These are phyloP conservation scores for Mortierella sp. DNA, from an alignment of 371 early-diverging fungal species.

Conservation along the genomic window DNA sequence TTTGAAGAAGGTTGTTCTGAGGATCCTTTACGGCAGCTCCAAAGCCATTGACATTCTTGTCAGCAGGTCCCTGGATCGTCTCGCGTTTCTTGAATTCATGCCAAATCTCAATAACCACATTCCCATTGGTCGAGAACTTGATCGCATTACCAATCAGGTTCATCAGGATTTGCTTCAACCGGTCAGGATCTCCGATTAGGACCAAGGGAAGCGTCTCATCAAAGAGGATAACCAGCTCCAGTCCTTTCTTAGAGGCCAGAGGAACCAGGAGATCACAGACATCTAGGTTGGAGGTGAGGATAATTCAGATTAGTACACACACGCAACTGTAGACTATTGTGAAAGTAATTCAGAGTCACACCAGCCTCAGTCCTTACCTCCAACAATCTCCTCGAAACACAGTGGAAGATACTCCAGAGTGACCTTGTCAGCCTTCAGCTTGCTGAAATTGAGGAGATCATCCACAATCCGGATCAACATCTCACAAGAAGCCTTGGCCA, in stretches of 20 bases:
- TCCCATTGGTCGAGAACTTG: slow-evolving; percentile 73
- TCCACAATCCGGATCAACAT: slow-evolving; percentile 70
- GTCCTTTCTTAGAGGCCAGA: slow-evolving; percentile 61
- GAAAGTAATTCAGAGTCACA: too few relatives aligned
- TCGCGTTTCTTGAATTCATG: slow-evolving; percentile 54
- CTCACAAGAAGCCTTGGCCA: slow-evolving; percentile 68
- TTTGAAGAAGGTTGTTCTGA: background rate
- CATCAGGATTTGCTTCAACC: slow-evolving; percentile 64
- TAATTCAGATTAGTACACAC: too few relatives aligned
- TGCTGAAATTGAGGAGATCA: slow-evolving; percentile 71
- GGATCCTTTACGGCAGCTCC: too few relatives aligned
- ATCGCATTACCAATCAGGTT: slow-evolving; percentile 75
- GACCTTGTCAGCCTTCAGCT: slow-evolving; percentile 71
- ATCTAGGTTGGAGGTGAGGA: too few relatives aligned
- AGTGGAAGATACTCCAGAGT: slow-evolving; percentile 60
- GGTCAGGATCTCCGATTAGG: slow-evolving; percentile 58
- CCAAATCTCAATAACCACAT: slow-evolving; percentile 65
- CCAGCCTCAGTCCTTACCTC: slow-evolving; percentile 38
- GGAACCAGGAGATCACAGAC: slow-evolving; percentile 65
- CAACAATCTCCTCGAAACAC: slow-evolving; percentile 62
- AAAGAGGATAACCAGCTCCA: slow-evolving; percentile 59
- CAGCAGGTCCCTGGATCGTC: slow-evolving; percentile 25
- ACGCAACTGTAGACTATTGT: too few relatives aligned
- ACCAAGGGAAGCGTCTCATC: slow-evolving; percentile 53
- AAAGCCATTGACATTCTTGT: background rate